phyloP scores from a whole-genome alignment of 257 asterid species.

The Paraleonurus japonicus region DNA sequence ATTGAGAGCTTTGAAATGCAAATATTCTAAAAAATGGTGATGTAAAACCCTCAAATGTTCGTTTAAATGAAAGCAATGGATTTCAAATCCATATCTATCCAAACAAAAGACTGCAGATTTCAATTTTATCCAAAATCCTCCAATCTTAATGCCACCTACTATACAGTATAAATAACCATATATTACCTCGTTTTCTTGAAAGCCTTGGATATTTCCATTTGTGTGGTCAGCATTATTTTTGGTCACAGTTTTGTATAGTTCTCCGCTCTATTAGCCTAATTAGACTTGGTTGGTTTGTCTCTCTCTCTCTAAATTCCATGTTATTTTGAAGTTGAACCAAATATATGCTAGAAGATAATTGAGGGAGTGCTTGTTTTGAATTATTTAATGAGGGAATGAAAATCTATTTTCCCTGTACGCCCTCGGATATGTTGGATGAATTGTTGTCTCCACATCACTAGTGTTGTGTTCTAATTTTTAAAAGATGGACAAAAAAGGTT shows the following conservation, averaged over 20 bases:
- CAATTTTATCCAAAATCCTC: not conserved
- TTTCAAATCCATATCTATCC: not conserved
- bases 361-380: no score
- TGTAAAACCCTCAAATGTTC: not conserved
- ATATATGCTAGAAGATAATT: not conserved
- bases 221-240: not conserved
- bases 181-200: not conserved
- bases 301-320: not conserved
- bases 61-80: not conserved
- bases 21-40: not conserved
- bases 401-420: no score
- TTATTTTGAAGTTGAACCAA: not conserved
- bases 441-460: no score
- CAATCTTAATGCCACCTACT: not conserved
- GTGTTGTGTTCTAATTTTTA: no score
- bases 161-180: not conserved
- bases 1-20: not conserved
- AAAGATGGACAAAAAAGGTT: no score
- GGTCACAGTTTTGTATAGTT: not conserved
- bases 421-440: no score
- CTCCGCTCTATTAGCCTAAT: not conserved
- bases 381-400: no score
- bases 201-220: not conserved
- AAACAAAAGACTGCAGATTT: not conserved
- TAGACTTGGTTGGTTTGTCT: not conserved